Evolutionary conservation across 139 green algal genomes (phyloP).

Genomic region (Helicosporidium sp.): DNA sequence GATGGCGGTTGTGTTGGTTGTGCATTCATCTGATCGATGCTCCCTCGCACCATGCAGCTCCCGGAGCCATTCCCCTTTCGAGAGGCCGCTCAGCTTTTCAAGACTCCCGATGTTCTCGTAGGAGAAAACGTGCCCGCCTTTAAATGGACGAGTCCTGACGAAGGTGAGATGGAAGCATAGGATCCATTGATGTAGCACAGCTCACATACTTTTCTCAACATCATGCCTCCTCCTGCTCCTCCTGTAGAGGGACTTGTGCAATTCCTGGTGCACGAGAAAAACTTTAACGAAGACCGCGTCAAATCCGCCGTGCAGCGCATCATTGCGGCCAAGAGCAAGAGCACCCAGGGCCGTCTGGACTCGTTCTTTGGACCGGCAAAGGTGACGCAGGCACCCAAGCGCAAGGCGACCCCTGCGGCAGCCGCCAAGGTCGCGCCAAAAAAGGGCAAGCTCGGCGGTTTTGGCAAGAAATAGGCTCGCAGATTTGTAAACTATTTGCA

Average conservation of each 20-base stretch:
- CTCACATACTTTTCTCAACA: too few relatives aligned
- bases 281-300: conserved; percentile 79
- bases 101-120: conserved; percentile 30
- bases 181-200: conserved; percentile 38
- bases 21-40: too few relatives aligned
- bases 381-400: conserved; percentile 24
- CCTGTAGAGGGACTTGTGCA: conserved; percentile 60
- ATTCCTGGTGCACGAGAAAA: conserved; percentile 85
- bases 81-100: conserved; percentile 63
- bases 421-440: conserved; percentile 12
- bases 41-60: too few relatives aligned
- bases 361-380: conserved; percentile 59
- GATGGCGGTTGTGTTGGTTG: neutral
- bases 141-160: conserved; percentile 74
- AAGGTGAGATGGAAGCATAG: conserved; percentile 21
- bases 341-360: conserved; percentile 51
- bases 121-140: conserved; percentile 32
- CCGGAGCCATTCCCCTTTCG: conserved; percentile 73
- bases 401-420: conserved; percentile 16
- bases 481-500: too few relatives aligned
- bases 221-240: neutral
- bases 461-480: conserved; percentile 13
- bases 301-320: conserved; percentile 39
- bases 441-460: conserved; percentile 20
- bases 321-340: conserved; percentile 42